Evolutionary conservation across 768 basidiomycete species (phyloP).

Genomic region (Cystobasidium ongulense): DNA sequence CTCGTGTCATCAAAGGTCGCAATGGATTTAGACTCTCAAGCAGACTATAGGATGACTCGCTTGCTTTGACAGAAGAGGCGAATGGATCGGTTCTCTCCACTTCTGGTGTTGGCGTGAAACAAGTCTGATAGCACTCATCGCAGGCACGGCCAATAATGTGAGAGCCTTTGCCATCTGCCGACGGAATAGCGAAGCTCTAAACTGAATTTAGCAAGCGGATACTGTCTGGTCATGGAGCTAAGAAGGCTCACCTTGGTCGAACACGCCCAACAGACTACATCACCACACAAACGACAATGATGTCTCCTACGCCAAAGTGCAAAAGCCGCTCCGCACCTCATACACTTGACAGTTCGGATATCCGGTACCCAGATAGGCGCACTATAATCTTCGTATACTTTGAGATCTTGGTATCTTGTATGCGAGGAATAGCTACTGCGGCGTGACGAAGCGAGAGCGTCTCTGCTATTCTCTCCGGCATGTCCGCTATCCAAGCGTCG

Average conservation of each 20-base stretch:
- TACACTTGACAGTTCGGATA: conserved; percentile 68
- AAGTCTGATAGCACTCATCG: conserved; percentile 24
- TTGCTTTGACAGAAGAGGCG: not conserved
- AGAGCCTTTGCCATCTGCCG: not conserved
- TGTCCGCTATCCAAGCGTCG: not conserved
- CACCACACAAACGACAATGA: conserved; percentile 91
- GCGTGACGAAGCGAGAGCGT: not conserved
- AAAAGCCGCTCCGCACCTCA: conserved; percentile 76
- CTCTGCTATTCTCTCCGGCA: not conserved
- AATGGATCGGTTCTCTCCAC: not conserved
- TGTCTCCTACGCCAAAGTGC: conserved; percentile 91
- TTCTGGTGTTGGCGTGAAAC: not conserved
- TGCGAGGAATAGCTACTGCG: not conserved
- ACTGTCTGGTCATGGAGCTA: not conserved
- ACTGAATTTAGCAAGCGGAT: not conserved
- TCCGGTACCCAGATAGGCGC: conserved; percentile 92
- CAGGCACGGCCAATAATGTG: conserved; percentile 9
- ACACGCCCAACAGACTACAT: conserved; percentile 76
- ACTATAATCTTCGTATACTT: conserved; percentile 60
- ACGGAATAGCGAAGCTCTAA: conserved; percentile 25
- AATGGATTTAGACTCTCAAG: not conserved
- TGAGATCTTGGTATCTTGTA: not conserved
- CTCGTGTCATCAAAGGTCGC: not conserved
- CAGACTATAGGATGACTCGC: not conserved
- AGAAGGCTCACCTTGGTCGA: conserved; percentile 60